A percentile compares a stretch with the other conserved stretches of the same genome.
phyloP scores from a whole-genome alignment of 371 early-diverging fungal species.

The Mucor mucedo region DNA sequence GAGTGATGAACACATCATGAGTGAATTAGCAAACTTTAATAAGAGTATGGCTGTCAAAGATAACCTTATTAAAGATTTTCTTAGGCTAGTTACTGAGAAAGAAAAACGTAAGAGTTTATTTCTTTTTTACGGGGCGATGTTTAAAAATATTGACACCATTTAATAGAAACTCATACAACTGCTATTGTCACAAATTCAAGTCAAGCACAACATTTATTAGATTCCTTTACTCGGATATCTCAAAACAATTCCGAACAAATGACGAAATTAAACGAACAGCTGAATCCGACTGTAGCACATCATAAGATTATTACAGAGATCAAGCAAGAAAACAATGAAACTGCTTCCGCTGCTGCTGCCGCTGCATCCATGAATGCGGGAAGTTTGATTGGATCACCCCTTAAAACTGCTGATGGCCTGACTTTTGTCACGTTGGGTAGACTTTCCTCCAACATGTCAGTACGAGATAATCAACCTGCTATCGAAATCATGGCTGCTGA shows the following conservation, averaged over 20 bases:
- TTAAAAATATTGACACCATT: conserved; percentile 2
- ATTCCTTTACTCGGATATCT: conserved; percentile 33
- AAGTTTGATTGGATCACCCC: conserved; percentile 46
- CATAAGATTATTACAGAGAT: conserved; percentile 9
- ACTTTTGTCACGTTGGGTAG: conserved; percentile 57
- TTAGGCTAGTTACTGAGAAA: conserved; percentile 37
- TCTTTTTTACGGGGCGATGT: not conserved
- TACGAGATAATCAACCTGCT: conserved; percentile 40
- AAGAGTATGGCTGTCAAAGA: conserved; percentile 70
- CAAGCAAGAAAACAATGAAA: conserved; percentile 11
- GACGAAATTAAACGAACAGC: conserved; percentile 11
- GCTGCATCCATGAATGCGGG: conserved; percentile 54
- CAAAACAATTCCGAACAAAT: conserved; percentile 29
- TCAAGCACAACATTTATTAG: conserved; percentile 28
- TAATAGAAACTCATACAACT: conserved; percentile 5
- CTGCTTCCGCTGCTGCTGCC: conserved; percentile 32
- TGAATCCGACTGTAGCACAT: not conserved
- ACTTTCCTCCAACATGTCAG: conserved; percentile 43
- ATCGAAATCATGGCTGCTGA: conserved; percentile 43
- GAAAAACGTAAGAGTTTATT: conserved; percentile 4
- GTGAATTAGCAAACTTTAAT: conserved; percentile 61
- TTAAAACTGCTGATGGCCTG: conserved; percentile 50
- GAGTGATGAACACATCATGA: conserved; percentile 60
- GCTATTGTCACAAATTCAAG: not conserved
- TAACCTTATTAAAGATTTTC: conserved; percentile 63